Conservation (phyloP, 176 grass and related monocot genomes). For the Guadua angustifolia region DNA sequence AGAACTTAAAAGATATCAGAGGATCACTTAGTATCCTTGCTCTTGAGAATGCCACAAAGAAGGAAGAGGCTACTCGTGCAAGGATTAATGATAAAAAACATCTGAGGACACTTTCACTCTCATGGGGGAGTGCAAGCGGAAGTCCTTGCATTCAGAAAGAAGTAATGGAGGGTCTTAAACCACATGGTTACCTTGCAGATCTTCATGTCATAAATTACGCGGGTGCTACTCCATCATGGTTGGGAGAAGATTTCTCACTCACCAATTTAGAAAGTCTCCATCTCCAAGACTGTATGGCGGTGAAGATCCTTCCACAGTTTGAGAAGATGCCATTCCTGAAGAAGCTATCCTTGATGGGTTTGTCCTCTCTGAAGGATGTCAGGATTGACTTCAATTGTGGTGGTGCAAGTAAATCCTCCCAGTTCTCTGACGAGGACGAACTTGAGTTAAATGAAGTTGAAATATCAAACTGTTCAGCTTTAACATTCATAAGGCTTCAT, state of each 20-base stretch:
- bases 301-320: slow-evolving; percentile 37
- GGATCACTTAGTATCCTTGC: slow-evolving; percentile 42
- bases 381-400: slow-evolving; percentile 3
- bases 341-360: slow-evolving; percentile 36
- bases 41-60: slow-evolving; percentile 41
- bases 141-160: background rate
- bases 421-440: background rate
- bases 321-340: slow-evolving; percentile 17
- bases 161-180: slow-evolving; percentile 45
- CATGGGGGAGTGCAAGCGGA: slow-evolving; percentile 1
- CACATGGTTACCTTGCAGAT: slow-evolving; percentile 13
- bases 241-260: background rate
- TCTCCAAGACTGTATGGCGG: slow-evolving; percentile 20
- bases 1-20: slow-evolving; percentile 35
- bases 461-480: slow-evolving; percentile 29
- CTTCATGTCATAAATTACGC: slow-evolving; percentile 30
- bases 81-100: slow-evolving; percentile 46
- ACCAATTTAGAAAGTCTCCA: slow-evolving; percentile 1
- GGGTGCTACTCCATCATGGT: slow-evolving; percentile 25
- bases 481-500: background rate
- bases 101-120: slow-evolving; percentile 44
- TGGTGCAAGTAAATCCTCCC: background rate
- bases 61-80: slow-evolving; percentile 36
- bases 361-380: slow-evolving; percentile 30
- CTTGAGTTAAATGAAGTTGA: background rate